Conservation (phyloP, 2,329 filamentous ascomycete genomes). For the Fusarium papillatum region DNA sequence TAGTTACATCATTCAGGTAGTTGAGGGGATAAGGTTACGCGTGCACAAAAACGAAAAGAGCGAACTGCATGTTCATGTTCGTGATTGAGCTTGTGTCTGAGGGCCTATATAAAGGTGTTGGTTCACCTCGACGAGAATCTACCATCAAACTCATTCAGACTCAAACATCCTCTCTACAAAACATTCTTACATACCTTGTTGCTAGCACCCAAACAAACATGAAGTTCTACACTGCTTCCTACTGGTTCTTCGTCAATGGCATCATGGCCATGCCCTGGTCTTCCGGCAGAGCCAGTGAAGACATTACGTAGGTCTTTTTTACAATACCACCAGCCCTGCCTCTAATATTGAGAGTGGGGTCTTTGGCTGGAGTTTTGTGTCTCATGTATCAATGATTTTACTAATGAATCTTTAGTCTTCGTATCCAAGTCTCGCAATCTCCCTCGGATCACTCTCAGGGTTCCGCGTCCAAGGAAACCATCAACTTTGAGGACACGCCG, state of each 20-base stretch:
- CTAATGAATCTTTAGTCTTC: constrained; percentile 4
- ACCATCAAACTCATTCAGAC: not conserved
- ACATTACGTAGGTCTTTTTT: constrained; percentile 28
- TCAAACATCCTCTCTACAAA: constrained; percentile 27
- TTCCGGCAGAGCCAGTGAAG: constrained; percentile 3
- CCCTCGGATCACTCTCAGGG: not conserved
- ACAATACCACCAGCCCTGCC: not conserved
- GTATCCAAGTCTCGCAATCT: constrained; percentile 23
- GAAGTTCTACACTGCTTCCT: constrained; percentile 19
- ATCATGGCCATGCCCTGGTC: constrained; percentile 36
- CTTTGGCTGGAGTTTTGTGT: too few species aligned
- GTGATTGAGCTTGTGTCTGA: not conserved
- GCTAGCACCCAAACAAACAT: not conserved
- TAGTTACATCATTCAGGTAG: not conserved
- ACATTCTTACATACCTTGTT: not conserved
- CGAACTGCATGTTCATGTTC: not conserved
- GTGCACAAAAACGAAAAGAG: not conserved
- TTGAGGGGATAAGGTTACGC: not conserved
- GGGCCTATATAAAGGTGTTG: not conserved
- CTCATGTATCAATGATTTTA: too few species aligned
- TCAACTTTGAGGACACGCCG: not conserved
- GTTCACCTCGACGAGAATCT: not conserved
- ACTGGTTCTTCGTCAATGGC: constrained; percentile 14
- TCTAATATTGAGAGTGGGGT: not conserved
- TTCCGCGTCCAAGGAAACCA: not conserved